Evolutionary conservation across 495 filamentous ascomycete genomes (phyloP), one percentile per base, ranked within the genome.

Genomic region (Penicillium steckii): DNA sequence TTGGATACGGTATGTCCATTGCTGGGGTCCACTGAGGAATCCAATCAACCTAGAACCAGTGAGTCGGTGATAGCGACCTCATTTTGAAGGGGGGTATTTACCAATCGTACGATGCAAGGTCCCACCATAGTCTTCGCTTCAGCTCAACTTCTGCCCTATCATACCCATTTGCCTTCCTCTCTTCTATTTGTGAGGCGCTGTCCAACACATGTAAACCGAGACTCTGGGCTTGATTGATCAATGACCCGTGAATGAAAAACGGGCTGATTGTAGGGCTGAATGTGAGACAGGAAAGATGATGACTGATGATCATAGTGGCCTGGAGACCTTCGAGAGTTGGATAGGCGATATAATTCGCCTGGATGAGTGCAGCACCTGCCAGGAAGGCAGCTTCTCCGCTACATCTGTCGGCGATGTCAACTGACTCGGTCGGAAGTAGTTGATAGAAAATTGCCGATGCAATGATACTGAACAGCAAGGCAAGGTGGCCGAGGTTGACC

Each of bases 151-250:
- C 63, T 30, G 64, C 48, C 40, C 50, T 41, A 44, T 70, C 55
- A 47, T 46, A 41, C 25, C 40, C 26, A 29, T 54, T 52, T 4
- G 35, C 27, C 17, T 53, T 44, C 9, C 63, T 60, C 12, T 51
- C 52, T 10, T 61, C 47, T 12, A 45, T 44, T 23, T 38, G 35
- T 23, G 42, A 32, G 2, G 56, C 53, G 0, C 57, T 59, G 53
- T 81, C 78, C n/a, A 75, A 48, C 13, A 64, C 49, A 51, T 79
- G 74, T n/a, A 80, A 60, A n/a, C 71, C 62, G 48, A 80, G 68
- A 24, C 67, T 68, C 26, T 61, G 71, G 1, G 71, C 74, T 53
- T 73, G 65, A 30, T 55, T 56, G 38, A 77, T 48, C 26, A 74
- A 51, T 7, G 60, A 33, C 0, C 68, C 66, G 32, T 67, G 63